Evolutionary conservation across 2,329 filamentous ascomycete genomes (phyloP), one percentile per base, ranked within the genome.

Genomic region (Ceratocystis destructans): DNA sequence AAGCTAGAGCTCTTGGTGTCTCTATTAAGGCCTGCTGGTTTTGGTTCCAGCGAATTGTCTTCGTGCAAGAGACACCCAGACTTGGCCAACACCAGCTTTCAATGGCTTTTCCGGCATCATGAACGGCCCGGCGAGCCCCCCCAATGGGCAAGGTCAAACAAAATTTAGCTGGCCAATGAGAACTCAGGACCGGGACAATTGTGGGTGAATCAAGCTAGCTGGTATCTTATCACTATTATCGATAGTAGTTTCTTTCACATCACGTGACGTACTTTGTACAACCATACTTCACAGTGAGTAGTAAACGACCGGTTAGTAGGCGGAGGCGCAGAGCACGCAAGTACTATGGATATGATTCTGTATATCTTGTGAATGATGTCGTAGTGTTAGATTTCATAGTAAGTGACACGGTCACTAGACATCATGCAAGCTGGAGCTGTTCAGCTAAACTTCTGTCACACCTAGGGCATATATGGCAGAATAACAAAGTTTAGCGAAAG

Each of bases 121-220:
- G 45, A 63, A 22, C 44, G 25, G 22, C 37, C 41, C 5, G 31
- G 20, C 10, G 6, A 50, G 5, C 8, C 17, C 22, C 45, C 5
- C 25, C 53, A 25, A 37, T 59, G 53, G 28, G 28, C 22, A 31
- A 5, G 8, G 33, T 10, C 22, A 46, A 48, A 48, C 61, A 63
- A 63, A 63, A 63, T 48, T 63, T 63, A 25, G 46, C 25, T 41
- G 46, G 45, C 61, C 61, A 63, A 63, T 63, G 6, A 50, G 61
- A 63, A 25, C n/a, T n/a, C 25, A 7, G 61, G 17, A 33, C 28
- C 61, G 61, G 61, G 10, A 31, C 45, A 50, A 63, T 44, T 63
- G 6, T 63, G 61, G 61, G 61, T 63, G 61, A 63, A 63, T 46
- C n/a, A 3, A 12, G 10, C 10, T 12, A 22, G 28, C 61, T 28